phyloP scores from a whole-genome alignment of 2,329 filamentous ascomycete genomes.

The Aspergillus niger region DNA sequence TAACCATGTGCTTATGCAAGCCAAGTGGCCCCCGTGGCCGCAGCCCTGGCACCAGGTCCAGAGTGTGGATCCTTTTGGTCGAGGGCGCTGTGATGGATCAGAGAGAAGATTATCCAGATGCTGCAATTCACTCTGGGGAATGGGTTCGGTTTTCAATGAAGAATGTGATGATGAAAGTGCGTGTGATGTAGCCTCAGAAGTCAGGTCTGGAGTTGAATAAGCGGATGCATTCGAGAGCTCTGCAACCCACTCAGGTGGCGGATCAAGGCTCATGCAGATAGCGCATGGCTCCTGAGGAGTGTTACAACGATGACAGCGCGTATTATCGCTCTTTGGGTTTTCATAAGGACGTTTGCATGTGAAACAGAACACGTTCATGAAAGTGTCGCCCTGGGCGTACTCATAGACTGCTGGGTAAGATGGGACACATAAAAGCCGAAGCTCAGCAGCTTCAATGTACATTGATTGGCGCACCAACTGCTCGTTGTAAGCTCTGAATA shows the following conservation, averaged over 20 bases:
- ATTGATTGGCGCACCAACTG: conserved; percentile 52
- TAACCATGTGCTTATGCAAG: conserved; percentile 61
- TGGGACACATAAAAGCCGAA: conserved; percentile 59
- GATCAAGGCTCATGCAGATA: conserved; percentile 45
- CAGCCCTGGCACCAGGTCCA: conserved; percentile 63
- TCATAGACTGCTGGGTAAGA: conserved; percentile 60
- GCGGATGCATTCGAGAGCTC: conserved; percentile 23
- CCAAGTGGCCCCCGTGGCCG: conserved; percentile 61
- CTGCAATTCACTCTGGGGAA: conserved; percentile 30
- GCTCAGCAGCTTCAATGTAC: conserved; percentile 53
- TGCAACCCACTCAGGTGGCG: conserved; percentile 43
- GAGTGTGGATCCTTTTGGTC: conserved; percentile 42
- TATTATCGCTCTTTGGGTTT: conserved; percentile 51
- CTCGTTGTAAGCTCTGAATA: conserved; percentile 60
- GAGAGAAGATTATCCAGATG: conserved; percentile 21
- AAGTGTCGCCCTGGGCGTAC: conserved; percentile 56
- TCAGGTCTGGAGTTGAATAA: conserved; percentile 16
- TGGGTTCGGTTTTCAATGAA: conserved; percentile 39
- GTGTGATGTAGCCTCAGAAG: conserved; percentile 35
- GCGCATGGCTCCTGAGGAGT: conserved; percentile 43
- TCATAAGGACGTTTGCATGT: conserved; percentile 60
- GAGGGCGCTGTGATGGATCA: conserved; percentile 28
- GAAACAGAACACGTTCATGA: conserved; percentile 57
- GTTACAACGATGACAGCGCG: conserved; percentile 54
- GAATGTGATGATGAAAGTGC: conserved; percentile 50